Percentiles rank a stretch among this genome's conserved stretches.
phyloP scores from a whole-genome alignment of 2,329 filamentous ascomycete species.

The Paecilomyces formosus region DNA sequence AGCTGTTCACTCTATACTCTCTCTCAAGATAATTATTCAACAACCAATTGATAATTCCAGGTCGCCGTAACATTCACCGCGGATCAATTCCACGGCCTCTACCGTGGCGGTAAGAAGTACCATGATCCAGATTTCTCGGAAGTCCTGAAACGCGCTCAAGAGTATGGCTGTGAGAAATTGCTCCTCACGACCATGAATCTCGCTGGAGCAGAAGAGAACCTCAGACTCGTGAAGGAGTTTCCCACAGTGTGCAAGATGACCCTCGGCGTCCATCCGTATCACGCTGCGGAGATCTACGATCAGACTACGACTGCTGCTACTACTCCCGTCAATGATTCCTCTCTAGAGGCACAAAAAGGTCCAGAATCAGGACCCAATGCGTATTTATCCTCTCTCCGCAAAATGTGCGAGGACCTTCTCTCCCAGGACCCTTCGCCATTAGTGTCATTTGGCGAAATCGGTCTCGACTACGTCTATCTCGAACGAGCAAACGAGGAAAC shows the following conservation, averaged over 20 bases:
- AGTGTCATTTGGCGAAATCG: neutral
- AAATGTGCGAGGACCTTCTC: neutral
- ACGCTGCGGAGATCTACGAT: constrained; percentile 38
- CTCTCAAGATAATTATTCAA: neutral
- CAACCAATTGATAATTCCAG: constrained; percentile 6
- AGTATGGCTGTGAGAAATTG: neutral
- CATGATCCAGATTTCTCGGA: constrained; percentile 39
- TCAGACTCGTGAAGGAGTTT: constrained; percentile 23
- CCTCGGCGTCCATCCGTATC: constrained; percentile 46
- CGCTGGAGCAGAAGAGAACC: constrained; percentile 33
- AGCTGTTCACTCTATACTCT: neutral
- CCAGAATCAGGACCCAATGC: constrained; percentile 16
- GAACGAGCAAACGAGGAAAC: neutral
- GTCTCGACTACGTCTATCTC: neutral
- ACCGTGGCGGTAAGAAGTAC: constrained; percentile 42
- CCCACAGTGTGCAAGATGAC: constrained; percentile 37
- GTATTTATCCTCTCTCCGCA: neutral
- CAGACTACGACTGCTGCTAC: constrained; percentile 9
- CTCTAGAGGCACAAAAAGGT: too few species aligned
- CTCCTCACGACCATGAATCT: constrained; percentile 30
- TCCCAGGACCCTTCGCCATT: neutral
- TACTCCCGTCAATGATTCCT: too few species aligned
- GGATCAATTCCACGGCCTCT: constrained; percentile 42
- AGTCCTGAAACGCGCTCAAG: neutral
- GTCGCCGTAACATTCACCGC: constrained; percentile 22